Percentiles rank a stretch among this genome's conserved stretches.
Conservation (phyloP, 495 filamentous ascomycete genomes). For the Thermothielavioides terrestris region DNA sequence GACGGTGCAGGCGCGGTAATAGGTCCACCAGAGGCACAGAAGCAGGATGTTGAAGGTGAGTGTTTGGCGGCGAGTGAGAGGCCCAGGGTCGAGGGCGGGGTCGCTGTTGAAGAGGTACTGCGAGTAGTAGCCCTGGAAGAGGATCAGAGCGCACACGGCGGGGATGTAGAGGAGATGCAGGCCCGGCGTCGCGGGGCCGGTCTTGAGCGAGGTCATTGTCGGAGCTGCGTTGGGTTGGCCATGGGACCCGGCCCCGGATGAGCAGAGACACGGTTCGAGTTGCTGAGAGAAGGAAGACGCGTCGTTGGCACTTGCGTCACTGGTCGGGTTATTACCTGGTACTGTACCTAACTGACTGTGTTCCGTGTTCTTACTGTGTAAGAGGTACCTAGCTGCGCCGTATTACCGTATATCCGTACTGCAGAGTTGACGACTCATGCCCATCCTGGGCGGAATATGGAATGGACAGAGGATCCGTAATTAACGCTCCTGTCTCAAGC, state of each 20-base stretch:
- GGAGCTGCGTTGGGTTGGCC: background rate
- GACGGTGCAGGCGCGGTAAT: slow-evolving; percentile 65
- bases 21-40: slow-evolving; percentile 66
- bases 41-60: slow-evolving; percentile 69
- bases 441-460: too few species aligned
- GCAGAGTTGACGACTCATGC: too few species aligned
- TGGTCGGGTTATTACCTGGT: too few species aligned
- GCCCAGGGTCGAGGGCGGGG: slow-evolving; percentile 55
- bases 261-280: background rate
- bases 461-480: too few species aligned
- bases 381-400: too few species aligned
- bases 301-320: too few species aligned
- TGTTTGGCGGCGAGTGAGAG: slow-evolving; percentile 51
- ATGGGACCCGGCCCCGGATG: background rate
- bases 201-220: slow-evolving; percentile 18
- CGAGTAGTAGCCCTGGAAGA: slow-evolving; percentile 74
- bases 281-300: too few species aligned
- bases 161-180: slow-evolving; percentile 53
- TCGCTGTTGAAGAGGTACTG: slow-evolving; percentile 65
- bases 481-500: too few species aligned
- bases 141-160: slow-evolving; percentile 57
- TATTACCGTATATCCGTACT: too few species aligned
- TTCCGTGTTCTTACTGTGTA: too few species aligned
- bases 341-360: too few species aligned
- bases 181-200: slow-evolving; percentile 22